phyloP scores from a whole-genome alignment of 2,329 filamentous ascomycete genomes.

The Esteya vermicola region DNA sequence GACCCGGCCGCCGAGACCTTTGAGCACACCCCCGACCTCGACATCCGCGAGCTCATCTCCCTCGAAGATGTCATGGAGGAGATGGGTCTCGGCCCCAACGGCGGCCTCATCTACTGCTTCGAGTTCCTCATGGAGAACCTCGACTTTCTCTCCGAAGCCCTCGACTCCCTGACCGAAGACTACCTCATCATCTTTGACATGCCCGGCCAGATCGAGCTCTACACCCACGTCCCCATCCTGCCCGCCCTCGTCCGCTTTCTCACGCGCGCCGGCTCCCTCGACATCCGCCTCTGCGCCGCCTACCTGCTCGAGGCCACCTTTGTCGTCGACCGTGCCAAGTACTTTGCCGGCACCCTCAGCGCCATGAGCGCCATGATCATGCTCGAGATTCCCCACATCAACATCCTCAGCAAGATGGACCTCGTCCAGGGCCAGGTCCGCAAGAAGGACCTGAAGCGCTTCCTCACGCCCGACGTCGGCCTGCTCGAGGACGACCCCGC shows the following conservation, averaged over 20 bases:
- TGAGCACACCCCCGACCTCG: conserved; percentile 79
- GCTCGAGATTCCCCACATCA: conserved; percentile 93
- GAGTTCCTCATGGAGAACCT: conserved; percentile 91
- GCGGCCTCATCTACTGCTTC: conserved; percentile 90
- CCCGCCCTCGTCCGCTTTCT: conserved; percentile 73
- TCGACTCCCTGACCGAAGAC: conserved; percentile 80
- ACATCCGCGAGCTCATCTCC: conserved; percentile 89
- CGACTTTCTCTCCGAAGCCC: conserved; percentile 74
- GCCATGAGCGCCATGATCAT: conserved; percentile 99
- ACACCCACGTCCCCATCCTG: conserved; percentile 89
- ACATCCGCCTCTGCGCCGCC: conserved; percentile 82
- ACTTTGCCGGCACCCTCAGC: conserved; percentile 87
- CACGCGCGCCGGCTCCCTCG: conserved; percentile 63
- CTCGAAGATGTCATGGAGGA: conserved; percentile 96
- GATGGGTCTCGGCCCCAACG: conserved; percentile 78
- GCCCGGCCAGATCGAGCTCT: conserved; percentile 97
- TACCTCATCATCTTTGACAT: conserved; percentile 98
- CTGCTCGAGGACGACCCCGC: conserved; percentile 69
- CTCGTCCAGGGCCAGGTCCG: conserved; percentile 80
- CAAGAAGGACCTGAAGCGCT: conserved; percentile 78
- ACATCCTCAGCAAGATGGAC: conserved; percentile 96
- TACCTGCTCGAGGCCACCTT: conserved; percentile 95
- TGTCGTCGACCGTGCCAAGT: conserved; percentile 89
- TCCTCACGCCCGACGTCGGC: conserved; percentile 71
- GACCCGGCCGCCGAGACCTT: conserved; percentile 92